Base-by-base conservation (phyloP, 306 rosid genomes). In the Cicer yamashitae region DNA sequence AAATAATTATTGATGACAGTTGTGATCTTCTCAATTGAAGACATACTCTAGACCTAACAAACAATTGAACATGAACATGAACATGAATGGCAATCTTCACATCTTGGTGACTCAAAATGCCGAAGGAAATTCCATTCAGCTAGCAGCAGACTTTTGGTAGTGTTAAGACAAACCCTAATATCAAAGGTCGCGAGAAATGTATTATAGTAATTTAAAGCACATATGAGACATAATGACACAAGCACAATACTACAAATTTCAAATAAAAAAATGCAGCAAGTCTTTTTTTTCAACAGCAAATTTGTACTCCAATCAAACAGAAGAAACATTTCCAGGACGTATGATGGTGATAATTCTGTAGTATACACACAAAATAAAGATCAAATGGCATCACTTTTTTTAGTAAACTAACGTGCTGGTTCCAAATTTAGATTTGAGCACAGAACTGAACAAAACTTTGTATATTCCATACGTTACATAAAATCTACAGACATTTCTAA, bases 401-500 rank as follows among this genome's bases (percentile, higher is more conserved):
- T 8, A 57, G 45, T n/a, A 13, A 62, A 20, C 38, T 25, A 14
- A 6, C 8, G 17, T 6, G 41, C 57, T 9, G 44, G 54, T 38
- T 67, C 38, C 14, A 40, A 41, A n/a, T 61, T 52, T 50, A 12
- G 7, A 60, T 39, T 52, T 41, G 45, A 50, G 65, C 74, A 45
- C 43, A 18, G 30, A 78, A 70, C 76, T 22, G 14, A 70, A 18
- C 74, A 71, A 56, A 58, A 70, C 67, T 71, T 75, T 56, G 71
- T 57, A 52, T 45, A 85, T 65, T 71, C 74, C 71, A 64, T 7
- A 74, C 25, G 76, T 82, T 81, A 75, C 67, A 82, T 66, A 68
- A 79, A 67, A 81, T 75, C 88, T 81, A 81, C 81, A 74, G 41
- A 67, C 63, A 69, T 44, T 48, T 54, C 73, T 34, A 37, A 30